Evolutionary conservation across 2,329 filamentous ascomycete species (phyloP), one percentile per base, ranked within the genome.

Genomic region (Piedraia hortae): DNA sequence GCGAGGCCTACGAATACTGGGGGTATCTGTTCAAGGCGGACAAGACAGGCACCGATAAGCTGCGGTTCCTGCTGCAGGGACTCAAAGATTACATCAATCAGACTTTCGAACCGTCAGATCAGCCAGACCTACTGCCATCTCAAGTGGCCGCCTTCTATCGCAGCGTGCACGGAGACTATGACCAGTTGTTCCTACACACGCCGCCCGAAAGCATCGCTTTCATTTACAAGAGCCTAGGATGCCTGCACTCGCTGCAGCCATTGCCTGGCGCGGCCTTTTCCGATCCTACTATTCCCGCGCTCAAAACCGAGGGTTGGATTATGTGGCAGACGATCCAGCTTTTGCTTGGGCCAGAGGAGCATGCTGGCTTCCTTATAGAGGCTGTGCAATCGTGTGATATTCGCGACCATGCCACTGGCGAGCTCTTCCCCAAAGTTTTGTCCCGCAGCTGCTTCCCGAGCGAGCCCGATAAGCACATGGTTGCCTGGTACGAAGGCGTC

Each of bases 241-340:
- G 82, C 42, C 72, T 78, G 35, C 82, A 93, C 47, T 67, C 65
- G 21, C 56, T 93, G 13, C 73, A 88, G 33, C 37, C 39, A 10
- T 71, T 88, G 32, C 30, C 34, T 8, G 62, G 62, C 2, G 16
- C 16, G 7, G 16, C 16, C 16, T 91, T 73, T 41, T 59, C 59
- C 3, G 53, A 66, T 1, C 85, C 82, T 0, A 65, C 60, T 0
- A 59, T 91, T 18, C 85, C 85, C 1, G 74, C 78, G 8, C 50
- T 97, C 25, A 88, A 82, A 16, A 54, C 59, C 0, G 62, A 64
- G 37, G 85, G 85, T 18, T 97, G 89, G 43, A 73, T 82, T 19
- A 67, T 75, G 42, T 97, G 82, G 82, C 71, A 90, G 50, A 77
- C 74, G 0, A 72, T 93, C 24, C 77, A 93, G 47, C 59, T 90